Evolutionary conservation across 2,329 filamentous ascomycete species (phyloP).

Genomic region (Pseudovirgaria hyperparasitica): DNA sequence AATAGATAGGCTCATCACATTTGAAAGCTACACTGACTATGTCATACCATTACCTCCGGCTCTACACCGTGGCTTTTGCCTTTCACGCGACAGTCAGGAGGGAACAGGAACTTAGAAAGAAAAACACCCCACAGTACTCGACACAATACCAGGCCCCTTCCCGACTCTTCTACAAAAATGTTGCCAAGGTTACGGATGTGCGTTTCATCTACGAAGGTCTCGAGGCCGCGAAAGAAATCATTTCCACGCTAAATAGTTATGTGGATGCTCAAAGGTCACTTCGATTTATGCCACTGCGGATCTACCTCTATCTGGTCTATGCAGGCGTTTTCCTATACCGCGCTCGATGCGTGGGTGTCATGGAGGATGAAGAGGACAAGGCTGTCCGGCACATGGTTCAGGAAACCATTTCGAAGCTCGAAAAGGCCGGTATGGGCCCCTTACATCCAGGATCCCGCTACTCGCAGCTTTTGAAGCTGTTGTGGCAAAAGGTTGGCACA

Average conservation of each 20-base stretch:
- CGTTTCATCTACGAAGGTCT: constrained; percentile 38
- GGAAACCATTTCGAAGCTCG: constrained; percentile 30
- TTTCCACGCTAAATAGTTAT: constrained; percentile 38
- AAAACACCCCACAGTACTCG: constrained; percentile 1
- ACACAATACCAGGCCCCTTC: constrained; percentile 23
- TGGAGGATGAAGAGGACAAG: constrained; percentile 33
- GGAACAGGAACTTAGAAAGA: constrained; percentile 2
- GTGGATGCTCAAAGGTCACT: constrained; percentile 34
- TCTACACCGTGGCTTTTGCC: constrained; percentile 65
- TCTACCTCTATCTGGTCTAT: constrained; percentile 37
- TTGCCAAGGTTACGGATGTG: constrained; percentile 35
- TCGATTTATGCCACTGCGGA: constrained; percentile 35
- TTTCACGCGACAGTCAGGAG: constrained; percentile 55
- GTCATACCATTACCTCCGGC: constrained; percentile 58
- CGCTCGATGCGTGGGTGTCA: constrained; percentile 34
- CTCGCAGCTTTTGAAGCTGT: constrained; percentile 31
- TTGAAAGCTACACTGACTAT: constrained; percentile 56
- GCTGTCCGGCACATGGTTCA: constrained; percentile 34
- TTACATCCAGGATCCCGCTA: constrained; percentile 36
- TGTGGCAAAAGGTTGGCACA: constrained; percentile 34
- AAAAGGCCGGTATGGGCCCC: constrained; percentile 23
- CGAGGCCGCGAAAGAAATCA: constrained; percentile 35
- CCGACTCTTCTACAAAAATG: constrained; percentile 36
- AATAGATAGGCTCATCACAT: constrained; percentile 41
- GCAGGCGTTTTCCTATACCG: constrained; percentile 37